Conservation (phyloP, 306 rosid species). For the Acmispon strigosus region DNA sequence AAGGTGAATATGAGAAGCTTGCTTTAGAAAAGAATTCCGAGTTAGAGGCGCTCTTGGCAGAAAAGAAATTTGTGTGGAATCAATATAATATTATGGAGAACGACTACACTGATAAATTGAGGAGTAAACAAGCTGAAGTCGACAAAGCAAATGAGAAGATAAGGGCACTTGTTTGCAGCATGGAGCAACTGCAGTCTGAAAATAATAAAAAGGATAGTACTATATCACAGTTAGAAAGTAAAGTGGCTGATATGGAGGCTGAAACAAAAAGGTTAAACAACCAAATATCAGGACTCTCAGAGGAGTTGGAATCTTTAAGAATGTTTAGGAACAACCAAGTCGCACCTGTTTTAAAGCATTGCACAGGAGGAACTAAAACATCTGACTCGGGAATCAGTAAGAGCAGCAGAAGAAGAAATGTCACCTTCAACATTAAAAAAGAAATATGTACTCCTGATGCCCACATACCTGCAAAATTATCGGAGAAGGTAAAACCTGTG, state of each 20-base stretch:
- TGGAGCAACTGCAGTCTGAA: slow-evolving; percentile 60
- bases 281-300: slow-evolving; percentile 42
- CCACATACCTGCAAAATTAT: slow-evolving; percentile 18
- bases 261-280: slow-evolving; percentile 51
- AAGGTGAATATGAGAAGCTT: slow-evolving; percentile 53
- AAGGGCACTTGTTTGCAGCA: slow-evolving; percentile 39
- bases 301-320: slow-evolving; percentile 48
- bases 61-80: slow-evolving; percentile 85
- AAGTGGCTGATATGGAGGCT: slow-evolving; percentile 42
- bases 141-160: slow-evolving; percentile 44
- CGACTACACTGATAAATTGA: slow-evolving; percentile 41
- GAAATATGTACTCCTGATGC: slow-evolving; percentile 29
- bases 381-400: slow-evolving; percentile 22
- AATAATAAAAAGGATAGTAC: slow-evolving; percentile 51
- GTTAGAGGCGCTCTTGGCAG: slow-evolving; percentile 55
- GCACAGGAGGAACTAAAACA: slow-evolving; percentile 25
- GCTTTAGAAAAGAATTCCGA: slow-evolving; percentile 44
- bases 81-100: slow-evolving; percentile 64
- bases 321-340: slow-evolving; percentile 29
- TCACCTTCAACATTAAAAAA: slow-evolving; percentile 40
- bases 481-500: slow-evolving; percentile 39
- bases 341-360: slow-evolving; percentile 50
- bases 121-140: slow-evolving; percentile 44
- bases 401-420: slow-evolving; percentile 24
- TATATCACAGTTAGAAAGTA: slow-evolving; percentile 38